phyloP scores from a whole-genome alignment of 1,284 basidiomycete species.

The Melampsora americana region DNA sequence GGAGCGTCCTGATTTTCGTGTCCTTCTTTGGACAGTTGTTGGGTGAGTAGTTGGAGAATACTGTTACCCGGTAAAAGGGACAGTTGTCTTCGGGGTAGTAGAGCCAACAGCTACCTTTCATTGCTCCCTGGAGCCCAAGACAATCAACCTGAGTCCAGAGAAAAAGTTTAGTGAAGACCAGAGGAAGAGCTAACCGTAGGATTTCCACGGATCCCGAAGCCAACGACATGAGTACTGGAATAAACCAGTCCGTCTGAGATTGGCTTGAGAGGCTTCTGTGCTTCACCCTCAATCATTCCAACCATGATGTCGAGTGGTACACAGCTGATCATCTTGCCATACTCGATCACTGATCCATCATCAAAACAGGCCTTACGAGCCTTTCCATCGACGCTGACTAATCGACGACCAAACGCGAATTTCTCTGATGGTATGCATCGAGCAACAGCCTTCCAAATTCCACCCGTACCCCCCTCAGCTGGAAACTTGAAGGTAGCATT shows the following conservation, averaged over 20 bases:
- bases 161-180: background rate
- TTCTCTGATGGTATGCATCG: constrained; percentile 56
- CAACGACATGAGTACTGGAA: constrained; percentile 60
- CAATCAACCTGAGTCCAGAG: background rate
- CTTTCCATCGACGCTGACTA: constrained; percentile 56
- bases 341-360: constrained; percentile 57
- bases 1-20: constrained; percentile 57
- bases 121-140: constrained; percentile 22
- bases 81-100: constrained; percentile 58
- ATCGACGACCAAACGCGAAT: constrained; percentile 55
- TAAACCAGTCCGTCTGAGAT: constrained; percentile 52
- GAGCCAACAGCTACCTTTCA: constrained; percentile 57
- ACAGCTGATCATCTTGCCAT: constrained; percentile 58
- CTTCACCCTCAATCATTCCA: constrained; percentile 53
- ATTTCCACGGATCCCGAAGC: constrained; percentile 59
- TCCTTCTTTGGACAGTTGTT: constrained; percentile 57
- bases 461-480: constrained; percentile 59
- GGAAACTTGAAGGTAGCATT: constrained; percentile 62
- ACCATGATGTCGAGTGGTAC: constrained; percentile 58
- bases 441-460: constrained; percentile 61
- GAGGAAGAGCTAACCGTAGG: constrained; percentile 37
- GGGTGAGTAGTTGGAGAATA: constrained; percentile 61
- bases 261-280: constrained; percentile 52
- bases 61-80: constrained; percentile 61
- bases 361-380: constrained; percentile 56